Percentiles rank a stretch among this genome's conserved stretches.
Conservation (phyloP, 2,329 filamentous ascomycete species). For the Curvularia spicifera region DNA sequence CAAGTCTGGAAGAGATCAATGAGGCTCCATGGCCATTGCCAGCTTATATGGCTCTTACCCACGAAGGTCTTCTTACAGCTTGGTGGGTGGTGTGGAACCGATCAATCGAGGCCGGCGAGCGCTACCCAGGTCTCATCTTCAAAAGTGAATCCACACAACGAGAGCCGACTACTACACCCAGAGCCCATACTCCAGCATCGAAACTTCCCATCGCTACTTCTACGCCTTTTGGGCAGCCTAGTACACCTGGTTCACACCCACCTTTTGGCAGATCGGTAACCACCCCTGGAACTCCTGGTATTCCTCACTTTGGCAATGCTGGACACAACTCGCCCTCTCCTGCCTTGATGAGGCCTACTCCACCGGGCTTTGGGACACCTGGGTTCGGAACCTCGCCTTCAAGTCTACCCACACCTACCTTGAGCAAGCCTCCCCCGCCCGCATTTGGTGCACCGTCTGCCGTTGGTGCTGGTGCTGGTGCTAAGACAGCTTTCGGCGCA, state of each 20-base stretch:
- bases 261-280: constrained; percentile 23
- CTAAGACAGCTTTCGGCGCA: constrained; percentile 37
- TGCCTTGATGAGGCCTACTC: constrained; percentile 18
- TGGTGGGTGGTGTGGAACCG: constrained; percentile 96
- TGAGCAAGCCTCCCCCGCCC: constrained; percentile 28
- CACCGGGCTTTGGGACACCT: constrained; percentile 35
- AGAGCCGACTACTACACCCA: constrained; percentile 38
- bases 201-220: constrained; percentile 19
- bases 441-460: constrained; percentile 27
- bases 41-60: constrained; percentile 82
- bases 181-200: constrained; percentile 17
- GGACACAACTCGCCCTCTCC: constrained; percentile 17
- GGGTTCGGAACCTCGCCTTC: constrained; percentile 25
- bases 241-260: constrained; percentile 2
- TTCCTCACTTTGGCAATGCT: constrained; percentile 15
- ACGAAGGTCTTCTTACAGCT: constrained; percentile 80
- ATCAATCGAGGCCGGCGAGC: constrained; percentile 74
- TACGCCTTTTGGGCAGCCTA: constrained; percentile 15
- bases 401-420: constrained; percentile 21
- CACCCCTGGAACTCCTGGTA: constrained; percentile 37
- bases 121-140: constrained; percentile 72
- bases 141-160: constrained; percentile 37
- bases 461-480: constrained; percentile 22
- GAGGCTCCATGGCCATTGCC: constrained; percentile 83
- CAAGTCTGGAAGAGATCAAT: constrained; percentile 75